phyloP scores from a whole-genome alignment of 169 alveolate genomes.

The Plasmodium fragile region DNA sequence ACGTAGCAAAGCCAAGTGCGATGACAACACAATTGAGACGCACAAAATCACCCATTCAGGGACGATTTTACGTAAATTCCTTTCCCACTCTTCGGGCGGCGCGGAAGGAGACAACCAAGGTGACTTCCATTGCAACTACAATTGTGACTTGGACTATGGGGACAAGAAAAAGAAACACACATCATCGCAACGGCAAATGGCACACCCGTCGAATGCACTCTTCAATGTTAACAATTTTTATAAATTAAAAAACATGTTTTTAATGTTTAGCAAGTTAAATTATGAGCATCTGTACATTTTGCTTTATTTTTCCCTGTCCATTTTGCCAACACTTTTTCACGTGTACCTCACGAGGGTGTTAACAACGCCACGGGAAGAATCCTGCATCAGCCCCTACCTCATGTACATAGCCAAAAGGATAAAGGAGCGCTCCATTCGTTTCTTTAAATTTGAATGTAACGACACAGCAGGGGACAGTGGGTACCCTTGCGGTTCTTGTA shows the following conservation, averaged over 20 bases:
- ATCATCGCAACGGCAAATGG: neutral
- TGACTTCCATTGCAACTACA: neutral
- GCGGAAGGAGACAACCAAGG: neutral
- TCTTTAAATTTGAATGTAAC: neutral
- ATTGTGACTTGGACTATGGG: neutral
- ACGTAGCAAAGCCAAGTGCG: neutral
- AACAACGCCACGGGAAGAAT: neutral
- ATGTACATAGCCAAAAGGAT: conserved; percentile 18
- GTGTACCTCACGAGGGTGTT: conserved; percentile 27
- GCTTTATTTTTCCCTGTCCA: conserved; percentile 46
- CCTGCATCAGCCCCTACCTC: conserved; percentile 9
- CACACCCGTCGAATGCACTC: neutral
- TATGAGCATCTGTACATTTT: conserved; percentile 47
- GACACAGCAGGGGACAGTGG: neutral
- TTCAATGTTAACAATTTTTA: conserved; percentile 19
- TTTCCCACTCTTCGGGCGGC: neutral
- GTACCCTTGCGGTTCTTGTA: neutral
- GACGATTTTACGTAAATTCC: neutral
- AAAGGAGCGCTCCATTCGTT: neutral
- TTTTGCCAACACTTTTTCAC: conserved; percentile 36
- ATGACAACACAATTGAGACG: neutral
- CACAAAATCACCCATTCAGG: neutral
- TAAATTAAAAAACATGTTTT: conserved; percentile 26
- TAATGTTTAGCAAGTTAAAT: conserved; percentile 21
- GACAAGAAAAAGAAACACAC: neutral